Evolutionary conservation across 768 basidiomycete species (phyloP), one percentile per base, ranked within the genome.

Genomic region (Lentinula sp.): DNA sequence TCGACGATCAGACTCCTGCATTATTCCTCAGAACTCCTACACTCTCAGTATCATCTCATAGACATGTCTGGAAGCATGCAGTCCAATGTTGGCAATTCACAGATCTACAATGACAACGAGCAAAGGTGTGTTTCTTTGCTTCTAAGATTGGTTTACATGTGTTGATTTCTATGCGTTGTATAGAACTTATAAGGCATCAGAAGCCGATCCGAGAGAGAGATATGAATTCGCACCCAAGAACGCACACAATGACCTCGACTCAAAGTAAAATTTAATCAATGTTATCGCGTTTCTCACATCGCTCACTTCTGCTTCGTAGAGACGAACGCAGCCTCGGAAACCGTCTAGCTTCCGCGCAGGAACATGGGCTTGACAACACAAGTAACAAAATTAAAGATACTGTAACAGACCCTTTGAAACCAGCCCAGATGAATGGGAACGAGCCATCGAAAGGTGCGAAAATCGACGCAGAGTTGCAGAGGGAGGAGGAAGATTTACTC

Each of bases 381-480:
- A 37, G 67, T 49, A 61, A 68, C 16, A 71, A 76, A 43, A 60
- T 65, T 5, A 67, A 74, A 45, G 28, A 60, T 28, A 75, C 76
- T 0, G 68, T 74, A 35, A 69, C 70, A 0, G 77, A 85, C 59
- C 84, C 85, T 12, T 67, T 81, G 32, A 75, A 75, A 49, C 81
- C 81, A 9, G 84, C 83, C 0, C 70, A 68, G n/a, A 67, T 74
- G 15, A 85, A 86, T 57, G 82, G 84, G 0, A 78, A 86, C 64
- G 72, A 85, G 62, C 85, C 85, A 0, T 84, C 83, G 0, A 71
- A 77, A 42, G 84, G 85, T 0, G 85, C 84, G 1, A 69, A 80
- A 66, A 76, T 84, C n/a, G 85, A 87, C 66, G 80, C 81, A 3
- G 73, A 85, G 63, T 70, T 86, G 18, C 75, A 81, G 72, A 66